Base-by-base conservation (phyloP, 164 flowering plant genomes). In the Dillenia suffruticosa region DNA sequence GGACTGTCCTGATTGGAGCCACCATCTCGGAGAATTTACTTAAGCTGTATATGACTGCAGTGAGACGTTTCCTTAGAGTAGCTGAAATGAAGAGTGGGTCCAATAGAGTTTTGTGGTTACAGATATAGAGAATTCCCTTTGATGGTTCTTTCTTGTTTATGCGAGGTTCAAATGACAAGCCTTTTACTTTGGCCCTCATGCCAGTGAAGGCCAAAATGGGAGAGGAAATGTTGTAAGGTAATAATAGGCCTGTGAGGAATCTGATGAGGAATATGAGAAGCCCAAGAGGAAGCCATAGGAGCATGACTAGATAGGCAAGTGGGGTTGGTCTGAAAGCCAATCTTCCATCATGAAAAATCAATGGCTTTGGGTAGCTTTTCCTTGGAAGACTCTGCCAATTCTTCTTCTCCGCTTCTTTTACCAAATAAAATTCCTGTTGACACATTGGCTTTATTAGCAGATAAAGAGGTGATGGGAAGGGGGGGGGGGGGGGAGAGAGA, bases 301-400 rank as follows among this genome's bases (percentile, higher is more conserved):
- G 78, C 74, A 79, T 72, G 53, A 50, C 58, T 8, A 85, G 49
- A 0, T 81, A 59, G 48, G 76, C 66, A 0, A 72, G 12, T 15
- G 78, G 81, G 9, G 82, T 79, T 8, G 94, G 89, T 51, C 60
- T 59, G 47, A 76, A 65, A 6, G 83, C 91, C 48, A 85, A 54
- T 56, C 94, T 72, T 4, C 94, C 87, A 64, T 87, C 90, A 62
- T 87, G 94, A 62, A 88, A 85, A 15, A 88, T 70, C 45, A 88
- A 46, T 9, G 83, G 83, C 40, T 79, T 85, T 49, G 80, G 82
- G 67, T 79, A 79, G 53, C 49, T 78, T 4, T 79, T 70, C 44
- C 75, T 76, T 55, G 85, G 78, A n/a, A 86, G 72, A 14, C 4
- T 22, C 16, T 72, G 32, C 77, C 73, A 72, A 9, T 56, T 69